Evolutionary conservation across 441 rosid genomes (phyloP), one percentile per base, ranked within the genome.

Genomic region (Croton laevigatus): DNA sequence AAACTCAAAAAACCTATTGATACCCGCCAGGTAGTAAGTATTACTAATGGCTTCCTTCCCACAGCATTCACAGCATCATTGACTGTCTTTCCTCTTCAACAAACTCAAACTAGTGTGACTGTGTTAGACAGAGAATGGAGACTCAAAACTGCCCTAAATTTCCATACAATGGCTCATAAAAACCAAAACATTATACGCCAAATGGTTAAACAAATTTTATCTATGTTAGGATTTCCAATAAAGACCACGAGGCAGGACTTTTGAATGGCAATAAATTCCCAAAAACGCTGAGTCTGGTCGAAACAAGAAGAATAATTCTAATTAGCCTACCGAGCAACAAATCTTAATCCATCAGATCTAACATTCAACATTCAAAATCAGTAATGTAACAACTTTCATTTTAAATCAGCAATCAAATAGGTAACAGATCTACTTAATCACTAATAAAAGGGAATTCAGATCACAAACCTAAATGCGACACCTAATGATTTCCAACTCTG

Each of bases 381-480:
- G n/a, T 16, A 16, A 48, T 10, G 3, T 45, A 9, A 69, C 16
- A 44, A 8, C 32, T 57, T 27, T 23, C 8, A 0, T 27, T n/a
- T 54, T 51, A 3, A 40, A 40, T 13, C 4, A 14, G 32, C 16
- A 38, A 69, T 0, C 1, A 36, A 55, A 23, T 38, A n/a, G 45
- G 10, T 32, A 0, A 1, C 49, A 32, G 37, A 68, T 68, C 71
- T 54, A 51, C 32, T 9, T 36, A 52, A 34, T 19, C 16, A 23
- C 37, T 57, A 37, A 57, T 27, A 7, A 23, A 11, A 57, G 40
- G 14, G 17, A n/a, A 36, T 49, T 51, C 59, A 54, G 62, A 67
- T 67, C 62, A 67, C 23, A 8, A 38, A 19, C 19, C 70, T 59
- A 46, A 60, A 59, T 60, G 32, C 22, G 8, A 68, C 7, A 62